A percentile compares a stretch with the other conserved stretches of the same genome.
Conservation (phyloP, 306 rosid genomes). For the Malus sieversii region DNA sequence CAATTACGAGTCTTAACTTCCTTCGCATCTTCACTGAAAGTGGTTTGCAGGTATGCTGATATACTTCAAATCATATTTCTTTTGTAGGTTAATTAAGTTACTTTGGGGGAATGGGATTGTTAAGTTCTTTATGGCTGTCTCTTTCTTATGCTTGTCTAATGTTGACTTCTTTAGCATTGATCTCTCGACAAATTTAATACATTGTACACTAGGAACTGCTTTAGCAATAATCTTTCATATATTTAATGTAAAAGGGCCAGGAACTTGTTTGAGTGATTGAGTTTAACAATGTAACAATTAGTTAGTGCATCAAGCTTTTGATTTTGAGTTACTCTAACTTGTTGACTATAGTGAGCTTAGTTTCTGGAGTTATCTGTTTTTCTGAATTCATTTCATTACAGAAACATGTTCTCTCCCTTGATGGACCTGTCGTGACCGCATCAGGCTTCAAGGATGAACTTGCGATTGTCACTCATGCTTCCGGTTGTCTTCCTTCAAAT, state of each 20-base stretch:
- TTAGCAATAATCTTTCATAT: background rate
- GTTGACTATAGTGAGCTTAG: background rate
- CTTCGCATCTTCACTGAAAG: slow-evolving; percentile 84
- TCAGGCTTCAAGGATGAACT: slow-evolving; percentile 80
- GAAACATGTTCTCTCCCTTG: slow-evolving; percentile 68
- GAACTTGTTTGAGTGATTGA: background rate
- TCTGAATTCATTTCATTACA: slow-evolving; percentile 35
- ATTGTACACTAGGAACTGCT: background rate
- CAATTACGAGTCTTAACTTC: slow-evolving; percentile 74
- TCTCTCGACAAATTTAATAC: background rate
- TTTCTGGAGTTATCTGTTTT: slow-evolving; percentile 7
- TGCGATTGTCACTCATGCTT: slow-evolving; percentile 78
- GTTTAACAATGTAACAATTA: background rate
- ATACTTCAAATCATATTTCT: background rate
- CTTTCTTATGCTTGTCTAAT: background rate
- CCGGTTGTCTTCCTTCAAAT: slow-evolving; percentile 57
- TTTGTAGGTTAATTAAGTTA: background rate
- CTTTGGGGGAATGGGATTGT: background rate
- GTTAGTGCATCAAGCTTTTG: background rate
- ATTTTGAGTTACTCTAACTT: background rate
- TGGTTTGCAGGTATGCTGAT: slow-evolving; percentile 83
- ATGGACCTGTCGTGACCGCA: slow-evolving; percentile 91
- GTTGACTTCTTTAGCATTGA: background rate
- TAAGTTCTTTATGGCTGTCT: background rate
- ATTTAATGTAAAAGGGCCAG: background rate